Evolutionary conservation across 306 rosid genomes (phyloP).

Genomic region (Biancaea sappan): DNA sequence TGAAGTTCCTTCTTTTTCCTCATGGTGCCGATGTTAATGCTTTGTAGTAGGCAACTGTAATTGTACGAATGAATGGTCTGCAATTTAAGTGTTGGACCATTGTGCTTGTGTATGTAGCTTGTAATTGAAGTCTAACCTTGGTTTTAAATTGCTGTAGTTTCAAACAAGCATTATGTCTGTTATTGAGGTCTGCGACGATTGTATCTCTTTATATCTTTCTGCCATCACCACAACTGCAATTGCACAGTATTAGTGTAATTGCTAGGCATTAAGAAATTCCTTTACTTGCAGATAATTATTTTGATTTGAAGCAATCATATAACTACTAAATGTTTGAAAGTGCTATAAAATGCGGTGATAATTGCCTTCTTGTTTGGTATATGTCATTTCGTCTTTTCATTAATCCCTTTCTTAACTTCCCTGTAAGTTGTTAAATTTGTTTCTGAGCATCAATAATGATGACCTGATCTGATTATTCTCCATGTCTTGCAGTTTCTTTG

Average conservation of each 20-base stretch:
- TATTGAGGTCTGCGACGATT: neutral
- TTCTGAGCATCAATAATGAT: neutral
- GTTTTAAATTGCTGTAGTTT: neutral
- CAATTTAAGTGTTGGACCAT: neutral
- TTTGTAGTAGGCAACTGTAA: neutral
- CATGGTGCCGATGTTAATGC: neutral
- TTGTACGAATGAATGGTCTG: neutral
- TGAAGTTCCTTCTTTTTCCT: neutral
- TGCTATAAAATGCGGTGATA: neutral
- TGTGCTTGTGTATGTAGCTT: neutral
- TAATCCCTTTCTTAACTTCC: neutral
- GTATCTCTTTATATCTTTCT: neutral
- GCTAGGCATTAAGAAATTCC: neutral
- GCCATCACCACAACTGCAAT: neutral
- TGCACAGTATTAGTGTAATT: neutral
- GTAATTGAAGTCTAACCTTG: neutral
- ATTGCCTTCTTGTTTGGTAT: neutral
- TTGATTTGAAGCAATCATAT: neutral
- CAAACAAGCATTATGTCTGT: neutral
- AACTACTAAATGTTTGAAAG: neutral
- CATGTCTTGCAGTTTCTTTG: conserved; percentile 34
- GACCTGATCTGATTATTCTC: conserved; percentile 13
- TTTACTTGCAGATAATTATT: neutral
- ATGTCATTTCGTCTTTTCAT: neutral
- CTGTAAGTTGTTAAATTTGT: neutral